Evolutionary conservation across 441 rosid genomes (phyloP).

Genomic region (Populus trichocarpa): DNA sequence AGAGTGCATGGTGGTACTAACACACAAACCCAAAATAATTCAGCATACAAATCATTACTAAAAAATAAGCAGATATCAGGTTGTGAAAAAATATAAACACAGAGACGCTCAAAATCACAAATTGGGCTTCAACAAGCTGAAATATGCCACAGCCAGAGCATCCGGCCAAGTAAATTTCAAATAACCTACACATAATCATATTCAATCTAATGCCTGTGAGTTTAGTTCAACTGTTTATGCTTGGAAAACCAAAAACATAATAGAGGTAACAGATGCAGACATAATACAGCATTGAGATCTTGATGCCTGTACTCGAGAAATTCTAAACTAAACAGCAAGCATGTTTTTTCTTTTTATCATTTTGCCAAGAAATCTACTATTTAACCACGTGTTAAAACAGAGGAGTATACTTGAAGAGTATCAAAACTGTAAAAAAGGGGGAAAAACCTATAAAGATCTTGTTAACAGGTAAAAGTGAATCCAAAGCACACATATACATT

Average conservation of each 20-base stretch:
- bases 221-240: background rate
- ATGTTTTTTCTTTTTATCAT: background rate
- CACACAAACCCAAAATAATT: background rate
- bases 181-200: background rate
- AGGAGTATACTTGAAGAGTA: background rate
- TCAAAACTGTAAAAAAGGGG: no score
- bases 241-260: background rate
- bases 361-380: background rate
- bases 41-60: background rate
- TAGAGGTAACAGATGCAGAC: background rate
- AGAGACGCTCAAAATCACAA: background rate
- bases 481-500: background rate
- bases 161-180: background rate
- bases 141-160: background rate
- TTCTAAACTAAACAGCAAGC: background rate
- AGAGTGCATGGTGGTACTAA: background rate
- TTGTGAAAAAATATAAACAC: background rate
- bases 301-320: background rate
- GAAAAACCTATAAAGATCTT: no score
- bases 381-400: background rate
- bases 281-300: background rate
- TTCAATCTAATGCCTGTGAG: background rate
- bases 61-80: background rate
- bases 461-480: background rate
- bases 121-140: background rate